Conservation (phyloP, 352 stramenopile species). For the Phytophthora kernoviae region DNA sequence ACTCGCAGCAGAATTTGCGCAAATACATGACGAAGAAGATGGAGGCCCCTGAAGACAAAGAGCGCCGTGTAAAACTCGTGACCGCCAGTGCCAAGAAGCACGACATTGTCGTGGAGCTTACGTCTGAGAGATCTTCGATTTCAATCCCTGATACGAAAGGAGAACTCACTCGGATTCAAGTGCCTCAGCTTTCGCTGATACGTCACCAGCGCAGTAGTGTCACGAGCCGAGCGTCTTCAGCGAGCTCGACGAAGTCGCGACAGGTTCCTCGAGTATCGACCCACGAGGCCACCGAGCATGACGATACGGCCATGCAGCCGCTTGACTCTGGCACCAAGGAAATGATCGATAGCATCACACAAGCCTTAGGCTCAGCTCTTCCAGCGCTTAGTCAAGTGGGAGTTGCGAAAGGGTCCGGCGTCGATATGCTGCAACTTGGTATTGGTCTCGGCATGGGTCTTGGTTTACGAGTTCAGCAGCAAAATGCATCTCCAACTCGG, state of each 20-base stretch:
- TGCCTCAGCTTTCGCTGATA: slow-evolving; percentile 58
- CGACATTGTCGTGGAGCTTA: slow-evolving; percentile 54
- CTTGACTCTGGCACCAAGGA: slow-evolving; percentile 63
- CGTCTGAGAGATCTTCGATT: not conserved
- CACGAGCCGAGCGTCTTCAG: slow-evolving; percentile 19
- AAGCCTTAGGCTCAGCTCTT: slow-evolving; percentile 63
- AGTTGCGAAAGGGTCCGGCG: slow-evolving; percentile 23
- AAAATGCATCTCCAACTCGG: slow-evolving; percentile 27
- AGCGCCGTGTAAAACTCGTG: slow-evolving; percentile 56
- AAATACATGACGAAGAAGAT: slow-evolving; percentile 90
- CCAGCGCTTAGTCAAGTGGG: slow-evolving; percentile 26
- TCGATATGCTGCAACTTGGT: slow-evolving; percentile 79
- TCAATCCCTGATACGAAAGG: slow-evolving; percentile 12
- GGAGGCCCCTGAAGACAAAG: slow-evolving; percentile 70
- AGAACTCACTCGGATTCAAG: slow-evolving; percentile 58
- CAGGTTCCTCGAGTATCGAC: slow-evolving; percentile 8
- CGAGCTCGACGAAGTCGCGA: slow-evolving; percentile 26
- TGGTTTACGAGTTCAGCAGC: slow-evolving; percentile 70
- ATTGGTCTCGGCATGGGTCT: slow-evolving; percentile 92
- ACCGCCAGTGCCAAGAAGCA: slow-evolving; percentile 67
- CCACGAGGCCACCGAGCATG: slow-evolving; percentile 1
- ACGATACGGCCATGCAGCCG: not conserved
- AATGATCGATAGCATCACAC: slow-evolving; percentile 78
- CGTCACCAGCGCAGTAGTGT: slow-evolving; percentile 10
- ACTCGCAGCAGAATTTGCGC: slow-evolving; percentile 72